These are phyloP conservation scores for Solanum pinnatisectum DNA, from an alignment of 257 asterid genomes.

Conservation along the genomic window DNA sequence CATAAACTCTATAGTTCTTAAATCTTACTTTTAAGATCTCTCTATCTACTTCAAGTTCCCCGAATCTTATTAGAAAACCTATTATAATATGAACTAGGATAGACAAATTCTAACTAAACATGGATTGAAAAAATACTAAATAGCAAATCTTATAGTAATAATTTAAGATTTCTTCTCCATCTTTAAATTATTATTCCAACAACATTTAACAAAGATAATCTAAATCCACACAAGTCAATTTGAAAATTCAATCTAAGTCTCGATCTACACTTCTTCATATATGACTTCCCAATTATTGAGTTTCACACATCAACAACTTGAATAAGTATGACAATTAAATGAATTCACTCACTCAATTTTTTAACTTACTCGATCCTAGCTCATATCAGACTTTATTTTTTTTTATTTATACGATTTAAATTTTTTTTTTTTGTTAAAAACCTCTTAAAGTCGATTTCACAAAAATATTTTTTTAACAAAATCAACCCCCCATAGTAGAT, in stretches of 20 bases:
- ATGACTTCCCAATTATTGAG: no score
- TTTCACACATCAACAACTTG: no score
- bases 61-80: not conserved
- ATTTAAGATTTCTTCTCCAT: fast-evolving
- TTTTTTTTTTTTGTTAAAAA: not conserved
- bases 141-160: not conserved
- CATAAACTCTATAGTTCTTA: no score
- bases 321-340: not conserved
- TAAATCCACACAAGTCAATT: not conserved
- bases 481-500: not conserved
- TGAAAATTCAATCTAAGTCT: not conserved
- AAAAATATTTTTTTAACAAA: no score
- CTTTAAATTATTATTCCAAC: not conserved
- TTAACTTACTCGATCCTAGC: not conserved
- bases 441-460: not conserved
- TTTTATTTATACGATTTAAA: no score
- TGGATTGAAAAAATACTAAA: no score
- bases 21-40: not conserved
- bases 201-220: no score
- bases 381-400: not conserved
- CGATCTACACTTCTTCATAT: no score
- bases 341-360: not conserved
- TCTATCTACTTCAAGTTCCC: no score
- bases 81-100: no score
- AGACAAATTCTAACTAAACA: no score